These are phyloP conservation scores for Geranium incanum DNA, from an alignment of 441 rosid species.

Conservation along the genomic window DNA sequence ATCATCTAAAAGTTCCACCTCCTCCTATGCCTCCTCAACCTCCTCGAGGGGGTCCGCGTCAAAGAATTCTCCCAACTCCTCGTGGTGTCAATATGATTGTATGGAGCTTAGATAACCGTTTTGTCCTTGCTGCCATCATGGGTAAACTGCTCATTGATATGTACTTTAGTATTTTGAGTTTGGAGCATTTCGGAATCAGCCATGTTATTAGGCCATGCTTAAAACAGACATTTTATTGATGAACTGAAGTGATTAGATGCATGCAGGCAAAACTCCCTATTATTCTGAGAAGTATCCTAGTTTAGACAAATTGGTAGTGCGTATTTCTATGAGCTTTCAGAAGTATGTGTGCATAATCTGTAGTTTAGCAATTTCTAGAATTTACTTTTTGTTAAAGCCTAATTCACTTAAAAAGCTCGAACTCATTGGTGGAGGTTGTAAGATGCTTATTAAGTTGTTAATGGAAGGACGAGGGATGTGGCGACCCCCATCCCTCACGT, in stretches of 20 bases:
- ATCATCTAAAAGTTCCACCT: constrained; percentile 98
- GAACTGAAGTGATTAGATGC: background rate
- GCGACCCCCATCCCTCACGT: no score
- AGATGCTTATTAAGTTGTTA: no score
- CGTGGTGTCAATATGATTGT: constrained; percentile 98
- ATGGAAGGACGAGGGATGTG: no score
- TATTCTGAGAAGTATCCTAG: background rate
- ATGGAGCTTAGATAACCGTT: constrained; percentile 98
- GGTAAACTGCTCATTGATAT: constrained; percentile 37
- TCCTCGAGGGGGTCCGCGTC: constrained; percentile 97
- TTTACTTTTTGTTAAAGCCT: background rate
- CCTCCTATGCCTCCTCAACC: constrained; percentile 97
- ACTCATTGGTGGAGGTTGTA: no score
- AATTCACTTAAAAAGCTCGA: no score
- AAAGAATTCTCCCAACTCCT: constrained; percentile 91
- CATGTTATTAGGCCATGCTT: background rate
- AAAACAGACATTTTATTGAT: background rate
- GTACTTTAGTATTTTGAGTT: background rate
- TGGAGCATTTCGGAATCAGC: background rate
- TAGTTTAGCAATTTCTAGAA: background rate
- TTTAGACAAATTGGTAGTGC: background rate
- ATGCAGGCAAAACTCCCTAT: background rate
- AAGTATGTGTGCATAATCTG: background rate
- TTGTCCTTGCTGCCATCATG: constrained; percentile 99
- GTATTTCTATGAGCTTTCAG: no score